Base-by-base conservation (phyloP, 352 stramenopile genomes). In the Phytopythium oedochilum region DNA sequence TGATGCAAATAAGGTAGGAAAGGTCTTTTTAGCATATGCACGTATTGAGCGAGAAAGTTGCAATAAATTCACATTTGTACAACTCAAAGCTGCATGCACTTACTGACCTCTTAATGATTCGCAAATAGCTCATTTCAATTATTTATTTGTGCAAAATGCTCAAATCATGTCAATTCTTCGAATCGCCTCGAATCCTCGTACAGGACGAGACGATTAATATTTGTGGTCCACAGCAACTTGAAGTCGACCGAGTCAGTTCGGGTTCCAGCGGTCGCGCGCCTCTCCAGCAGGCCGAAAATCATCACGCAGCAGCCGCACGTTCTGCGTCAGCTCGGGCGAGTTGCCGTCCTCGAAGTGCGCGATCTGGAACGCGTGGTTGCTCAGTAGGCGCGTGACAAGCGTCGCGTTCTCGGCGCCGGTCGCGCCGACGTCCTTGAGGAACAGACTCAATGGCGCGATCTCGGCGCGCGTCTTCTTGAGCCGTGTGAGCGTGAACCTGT, bases 281-380 rank as follows among this genome's bases (percentile, higher is more conserved):
- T 66, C 45, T 31, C 45, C 3, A 0, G 59, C 52, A 5, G 55
- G 43, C 6, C 49, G 51, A 18, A 73, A 71, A 31, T 82, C 68
- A 0, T 80, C 61, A 0, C 86, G 80, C 31, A 94, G 66, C 23
- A 95, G 67, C 7, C 79, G 78, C 28, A 95, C 86, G 53, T 96
- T 96, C 44, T 90, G 75, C 28, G 86, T 94, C 31, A 96, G 76
- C 39, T 70, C 60, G 0, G 81, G 73, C 12, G 78, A 72, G 51
- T 96, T 96, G 64, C 73, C 80, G 53, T 95, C 76, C 46, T 84
- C 66, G 42, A 95, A 71, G 52, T 90, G 75, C 63, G 82, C 92
- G 56, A 96, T 93, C 70, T 92, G 66, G 63, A 89, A 96, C 26
- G 83, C 66, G 39, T 85, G 74, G 9, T 73, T 84, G 64, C 80